These are phyloP conservation scores for Thymus mandschuricus DNA, from an alignment of 257 asterid genomes.

Conservation along the genomic window DNA sequence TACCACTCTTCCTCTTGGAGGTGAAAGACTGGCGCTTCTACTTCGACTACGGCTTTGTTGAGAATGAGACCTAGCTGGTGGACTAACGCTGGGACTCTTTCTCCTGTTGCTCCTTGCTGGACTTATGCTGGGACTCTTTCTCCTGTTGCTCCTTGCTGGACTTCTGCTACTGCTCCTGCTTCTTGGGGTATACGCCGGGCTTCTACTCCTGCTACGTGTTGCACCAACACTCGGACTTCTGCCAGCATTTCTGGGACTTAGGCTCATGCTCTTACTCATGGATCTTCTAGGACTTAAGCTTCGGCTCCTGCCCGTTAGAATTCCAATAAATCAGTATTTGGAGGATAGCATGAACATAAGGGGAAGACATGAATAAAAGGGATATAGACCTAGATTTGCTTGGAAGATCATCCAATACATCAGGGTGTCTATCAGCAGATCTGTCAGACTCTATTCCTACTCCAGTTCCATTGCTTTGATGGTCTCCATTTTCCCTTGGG, in stretches of 20 bases:
- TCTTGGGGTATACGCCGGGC: constrained; percentile 49
- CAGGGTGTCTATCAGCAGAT: constrained; percentile 65
- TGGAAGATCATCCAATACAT: constrained; percentile 73
- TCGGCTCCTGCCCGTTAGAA: constrained; percentile 69
- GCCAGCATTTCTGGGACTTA: constrained; percentile 73
- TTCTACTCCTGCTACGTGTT: constrained; percentile 51
- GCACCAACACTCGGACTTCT: constrained; percentile 56
- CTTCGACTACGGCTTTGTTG: constrained; percentile 42
- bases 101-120: constrained; percentile 54
- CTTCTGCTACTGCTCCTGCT: constrained; percentile 50
- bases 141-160: constrained; percentile 53
- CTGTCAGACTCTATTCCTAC: constrained; percentile 51
- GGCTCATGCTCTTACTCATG: constrained; percentile 89
- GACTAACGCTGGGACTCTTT: constrained; percentile 60
- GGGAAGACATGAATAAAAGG: constrained; percentile 25
- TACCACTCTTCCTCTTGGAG: constrained; percentile 52
- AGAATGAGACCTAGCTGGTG: constrained; percentile 51
- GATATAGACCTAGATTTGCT: constrained; percentile 75
- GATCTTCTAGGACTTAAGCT: constrained; percentile 67
- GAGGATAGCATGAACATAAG: constrained; percentile 37
- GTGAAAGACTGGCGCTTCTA: constrained; percentile 43
- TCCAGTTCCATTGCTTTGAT: constrained; percentile 67
- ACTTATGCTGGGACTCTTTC: constrained; percentile 56
- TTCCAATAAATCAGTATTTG: constrained; percentile 35
- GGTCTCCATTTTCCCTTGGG: constrained; percentile 83